A percentile compares a stretch with the other conserved stretches of the same genome.
These are phyloP conservation scores for Hondaea fermentalgiana DNA, from an alignment of 108 stramenopile species.

Conservation along the genomic window DNA sequence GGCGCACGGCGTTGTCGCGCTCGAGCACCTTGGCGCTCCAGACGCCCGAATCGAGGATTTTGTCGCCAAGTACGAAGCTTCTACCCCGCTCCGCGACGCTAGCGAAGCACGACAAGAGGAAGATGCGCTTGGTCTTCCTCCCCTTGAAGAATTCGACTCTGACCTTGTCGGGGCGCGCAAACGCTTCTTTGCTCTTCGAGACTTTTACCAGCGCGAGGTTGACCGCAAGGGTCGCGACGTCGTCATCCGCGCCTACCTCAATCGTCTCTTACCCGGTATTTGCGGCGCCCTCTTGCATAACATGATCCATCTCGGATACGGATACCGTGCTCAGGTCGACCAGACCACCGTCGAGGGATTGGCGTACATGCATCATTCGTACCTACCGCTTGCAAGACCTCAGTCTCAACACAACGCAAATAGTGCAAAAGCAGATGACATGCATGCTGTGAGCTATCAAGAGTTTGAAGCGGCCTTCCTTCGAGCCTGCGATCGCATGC, in stretches of 20 bases:
- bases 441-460: background rate
- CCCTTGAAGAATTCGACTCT: background rate
- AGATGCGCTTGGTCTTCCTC: background rate
- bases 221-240: background rate
- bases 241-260: background rate
- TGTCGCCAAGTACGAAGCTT: background rate
- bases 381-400: background rate
- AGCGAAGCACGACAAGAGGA: background rate
- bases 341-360: background rate
- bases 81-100: background rate
- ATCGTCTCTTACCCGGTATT: background rate
- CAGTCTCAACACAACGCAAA: background rate
- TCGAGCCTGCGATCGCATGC: background rate
- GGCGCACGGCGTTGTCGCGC: constrained; percentile 10
- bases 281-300: background rate
- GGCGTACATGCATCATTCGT: background rate
- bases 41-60: background rate
- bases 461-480: background rate
- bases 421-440: background rate
- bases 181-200: background rate
- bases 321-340: background rate
- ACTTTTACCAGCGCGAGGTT: background rate
- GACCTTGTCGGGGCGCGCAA: background rate
- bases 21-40: background rate
- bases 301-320: constrained; percentile 7